phyloP scores from a whole-genome alignment of 306 rosid species.

The Quercus berberidifolia region DNA sequence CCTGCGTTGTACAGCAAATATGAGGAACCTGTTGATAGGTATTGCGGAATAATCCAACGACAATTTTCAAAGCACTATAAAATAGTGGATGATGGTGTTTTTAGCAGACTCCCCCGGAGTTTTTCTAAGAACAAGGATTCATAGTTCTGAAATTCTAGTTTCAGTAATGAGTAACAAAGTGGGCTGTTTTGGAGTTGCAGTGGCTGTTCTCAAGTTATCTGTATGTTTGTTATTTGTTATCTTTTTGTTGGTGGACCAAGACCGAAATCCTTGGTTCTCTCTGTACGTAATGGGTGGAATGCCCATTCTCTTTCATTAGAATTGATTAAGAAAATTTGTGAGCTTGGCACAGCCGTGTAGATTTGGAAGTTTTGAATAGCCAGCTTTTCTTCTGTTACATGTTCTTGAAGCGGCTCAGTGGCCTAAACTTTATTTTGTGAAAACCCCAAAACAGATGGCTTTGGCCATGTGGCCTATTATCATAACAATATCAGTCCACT shows the following conservation, averaged over 20 bases:
- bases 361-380: no score
- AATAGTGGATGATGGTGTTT: constrained; percentile 73
- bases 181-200: neutral
- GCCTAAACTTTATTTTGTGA: neutral
- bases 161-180: neutral
- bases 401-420: no score
- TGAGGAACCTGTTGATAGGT: constrained; percentile 50
- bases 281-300: neutral
- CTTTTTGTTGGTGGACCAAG: neutral
- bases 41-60: constrained; percentile 51
- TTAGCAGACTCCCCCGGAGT: constrained; percentile 63
- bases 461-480: neutral
- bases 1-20: constrained; percentile 75
- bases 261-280: neutral
- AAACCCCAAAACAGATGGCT: neutral
- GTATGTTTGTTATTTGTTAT: neutral
- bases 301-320: neutral
- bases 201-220: neutral
- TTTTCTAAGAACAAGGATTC: constrained; percentile 62
- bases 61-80: constrained; percentile 82
- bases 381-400: no score
- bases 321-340: no score
- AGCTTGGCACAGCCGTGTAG: no score
- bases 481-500: neutral
- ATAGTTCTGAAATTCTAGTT: constrained; percentile 15